phyloP scores from a whole-genome alignment of 177 flowering plant species.

The Telopea speciosissima region DNA sequence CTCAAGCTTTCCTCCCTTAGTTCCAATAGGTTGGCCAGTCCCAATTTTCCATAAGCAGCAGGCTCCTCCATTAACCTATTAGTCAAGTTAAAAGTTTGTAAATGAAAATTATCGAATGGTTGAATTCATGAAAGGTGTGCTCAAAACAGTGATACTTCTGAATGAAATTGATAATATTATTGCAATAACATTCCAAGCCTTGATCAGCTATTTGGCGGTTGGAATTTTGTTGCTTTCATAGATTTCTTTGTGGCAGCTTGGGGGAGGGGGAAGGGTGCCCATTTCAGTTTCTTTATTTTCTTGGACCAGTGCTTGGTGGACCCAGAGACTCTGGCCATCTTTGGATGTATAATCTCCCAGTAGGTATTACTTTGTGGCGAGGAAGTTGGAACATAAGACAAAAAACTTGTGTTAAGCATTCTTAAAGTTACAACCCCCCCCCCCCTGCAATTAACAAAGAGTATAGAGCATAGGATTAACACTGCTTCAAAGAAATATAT shows the following conservation, averaged over 20 bases:
- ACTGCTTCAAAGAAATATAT: too few species aligned
- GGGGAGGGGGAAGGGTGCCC: too few species aligned
- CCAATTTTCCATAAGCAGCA: constrained; percentile 95
- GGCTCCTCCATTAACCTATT: constrained; percentile 98
- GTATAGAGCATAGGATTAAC: too few species aligned
- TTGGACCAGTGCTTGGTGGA: neutral
- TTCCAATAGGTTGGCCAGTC: constrained; percentile 94
- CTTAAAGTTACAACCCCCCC: neutral
- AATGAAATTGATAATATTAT: neutral
- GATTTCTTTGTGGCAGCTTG: too few species aligned
- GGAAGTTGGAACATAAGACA: neutral
- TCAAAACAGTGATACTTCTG: neutral
- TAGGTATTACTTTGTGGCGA: neutral
- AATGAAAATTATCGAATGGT: neutral
- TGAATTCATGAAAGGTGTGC: neutral
- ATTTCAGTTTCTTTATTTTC: neutral
- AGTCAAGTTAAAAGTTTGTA: constrained; percentile 11
- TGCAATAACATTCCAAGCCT: too few species aligned
- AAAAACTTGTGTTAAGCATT: neutral
- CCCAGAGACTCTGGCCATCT: neutral
- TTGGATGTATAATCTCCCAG: neutral
- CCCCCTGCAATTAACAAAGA: too few species aligned
- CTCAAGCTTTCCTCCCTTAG: constrained; percentile 96
- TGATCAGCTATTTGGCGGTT: too few species aligned
- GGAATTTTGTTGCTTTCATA: too few species aligned